Evolutionary conservation across 1,284 basidiomycete genomes (phyloP).

Genomic region (Moniliophthora roreri): DNA sequence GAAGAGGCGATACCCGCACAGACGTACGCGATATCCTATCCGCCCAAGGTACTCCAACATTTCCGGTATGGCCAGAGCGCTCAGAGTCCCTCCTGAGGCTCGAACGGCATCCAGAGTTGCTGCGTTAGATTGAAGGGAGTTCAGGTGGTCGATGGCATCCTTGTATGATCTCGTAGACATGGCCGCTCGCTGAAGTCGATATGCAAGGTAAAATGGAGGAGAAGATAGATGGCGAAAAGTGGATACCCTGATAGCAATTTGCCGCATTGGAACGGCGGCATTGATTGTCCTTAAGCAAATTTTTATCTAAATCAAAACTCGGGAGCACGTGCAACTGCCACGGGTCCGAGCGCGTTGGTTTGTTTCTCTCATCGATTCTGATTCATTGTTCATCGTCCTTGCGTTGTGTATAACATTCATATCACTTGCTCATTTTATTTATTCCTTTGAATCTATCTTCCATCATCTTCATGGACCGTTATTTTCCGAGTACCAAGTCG

Average conservation of each 20-base stretch:
- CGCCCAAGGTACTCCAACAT: conserved; percentile 89
- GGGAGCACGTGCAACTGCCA: too few relatives aligned
- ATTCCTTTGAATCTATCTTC: background rate
- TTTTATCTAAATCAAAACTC: too few relatives aligned
- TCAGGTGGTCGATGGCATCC: conserved; percentile 87
- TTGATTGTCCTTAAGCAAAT: background rate
- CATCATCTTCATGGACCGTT: conserved; percentile 1
- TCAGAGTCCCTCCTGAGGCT: conserved; percentile 71
- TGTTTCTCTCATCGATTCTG: too few relatives aligned
- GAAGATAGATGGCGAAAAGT: conserved; percentile 17
- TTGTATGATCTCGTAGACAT: conserved; percentile 67
- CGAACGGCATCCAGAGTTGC: conserved; percentile 85
- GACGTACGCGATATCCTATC: conserved; percentile 83
- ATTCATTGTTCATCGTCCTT: background rate
- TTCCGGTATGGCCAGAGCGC: conserved; percentile 79
- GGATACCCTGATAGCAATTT: conserved; percentile 3
- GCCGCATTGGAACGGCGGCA: conserved; percentile 1
- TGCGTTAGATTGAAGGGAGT: conserved; percentile 94
- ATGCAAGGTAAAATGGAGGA: conserved; percentile 11
- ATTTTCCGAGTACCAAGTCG: background rate
- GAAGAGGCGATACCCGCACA: conserved; percentile 11
- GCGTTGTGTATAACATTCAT: background rate
- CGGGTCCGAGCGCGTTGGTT: too few relatives aligned
- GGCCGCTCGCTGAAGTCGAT: conserved; percentile 16
- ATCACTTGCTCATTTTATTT: background rate